Conservation (phyloP, 2,329 filamentous ascomycete species). For the Ceratocystiopsis minuta region DNA sequence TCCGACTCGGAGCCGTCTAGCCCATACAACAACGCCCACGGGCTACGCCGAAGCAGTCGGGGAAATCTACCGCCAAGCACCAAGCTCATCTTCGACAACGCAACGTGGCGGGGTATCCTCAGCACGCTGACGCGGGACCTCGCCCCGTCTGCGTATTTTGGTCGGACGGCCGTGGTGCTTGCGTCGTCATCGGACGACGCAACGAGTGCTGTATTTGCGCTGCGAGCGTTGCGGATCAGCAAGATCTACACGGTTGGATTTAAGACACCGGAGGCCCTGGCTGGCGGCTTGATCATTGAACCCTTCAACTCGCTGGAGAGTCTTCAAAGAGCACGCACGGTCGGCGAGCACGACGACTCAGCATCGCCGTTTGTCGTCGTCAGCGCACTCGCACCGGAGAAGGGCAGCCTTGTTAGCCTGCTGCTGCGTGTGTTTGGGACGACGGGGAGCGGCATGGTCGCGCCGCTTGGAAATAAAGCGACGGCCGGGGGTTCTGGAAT, state of each 20-base stretch:
- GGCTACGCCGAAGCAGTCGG: constrained; percentile 9
- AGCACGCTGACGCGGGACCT: constrained; percentile 67
- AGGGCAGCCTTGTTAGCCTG: constrained; percentile 61
- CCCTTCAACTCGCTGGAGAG: constrained; percentile 61
- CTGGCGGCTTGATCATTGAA: constrained; percentile 51
- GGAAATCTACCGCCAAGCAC: constrained; percentile 25
- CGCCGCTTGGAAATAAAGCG: too few relatives aligned
- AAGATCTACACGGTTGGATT: constrained; percentile 78
- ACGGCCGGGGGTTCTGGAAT: too few relatives aligned
- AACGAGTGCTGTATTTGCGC: constrained; percentile 59
- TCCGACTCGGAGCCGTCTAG: constrained; percentile 31
- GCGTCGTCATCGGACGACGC: constrained; percentile 59
- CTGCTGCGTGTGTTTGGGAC: constrained; percentile 55
- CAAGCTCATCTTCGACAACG: constrained; percentile 59
- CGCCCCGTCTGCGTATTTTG: constrained; percentile 64
- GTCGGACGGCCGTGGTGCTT: constrained; percentile 57
- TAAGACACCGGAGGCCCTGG: constrained; percentile 42
- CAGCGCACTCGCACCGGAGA: constrained; percentile 60
- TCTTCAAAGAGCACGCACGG: constrained; percentile 32
- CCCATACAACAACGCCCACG: constrained; percentile 17
- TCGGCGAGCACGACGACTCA: constrained; percentile 19
- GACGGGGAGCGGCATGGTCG: too few relatives aligned
- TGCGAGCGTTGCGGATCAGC: constrained; percentile 56
- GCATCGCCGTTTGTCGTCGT: constrained; percentile 62
- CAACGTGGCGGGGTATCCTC: constrained; percentile 70